A percentile compares a stretch with the other conserved stretches of the same genome.
These are phyloP conservation scores for Aureobasidium sp. DNA, from an alignment of 2,329 filamentous ascomycete genomes.

Conservation along the genomic window DNA sequence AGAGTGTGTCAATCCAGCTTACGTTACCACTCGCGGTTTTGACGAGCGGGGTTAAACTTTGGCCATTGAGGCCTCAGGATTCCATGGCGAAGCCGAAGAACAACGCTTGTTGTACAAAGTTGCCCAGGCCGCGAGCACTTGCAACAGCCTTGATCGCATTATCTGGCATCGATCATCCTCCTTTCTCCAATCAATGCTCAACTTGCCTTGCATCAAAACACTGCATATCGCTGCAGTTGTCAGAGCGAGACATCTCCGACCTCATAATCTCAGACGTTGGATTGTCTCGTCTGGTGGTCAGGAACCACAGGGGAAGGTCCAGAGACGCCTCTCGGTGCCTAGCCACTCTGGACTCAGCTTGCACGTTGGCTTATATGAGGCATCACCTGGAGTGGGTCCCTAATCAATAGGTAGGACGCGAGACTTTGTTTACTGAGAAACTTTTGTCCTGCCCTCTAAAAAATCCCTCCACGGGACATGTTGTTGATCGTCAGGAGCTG, in stretches of 20 bases:
- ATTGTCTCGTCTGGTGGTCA: conserved; percentile 6
- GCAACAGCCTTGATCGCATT: neutral
- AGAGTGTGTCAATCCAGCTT: neutral
- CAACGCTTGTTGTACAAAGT: neutral
- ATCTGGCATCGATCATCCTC: neutral
- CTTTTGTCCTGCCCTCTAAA: neutral
- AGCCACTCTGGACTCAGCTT: neutral
- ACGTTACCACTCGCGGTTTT: neutral
- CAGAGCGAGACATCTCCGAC: neutral
- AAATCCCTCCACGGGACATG: neutral
- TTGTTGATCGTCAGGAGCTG: conserved; percentile 7
- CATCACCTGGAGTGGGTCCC: neutral
- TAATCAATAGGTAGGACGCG: neutral
- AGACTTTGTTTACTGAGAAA: neutral
- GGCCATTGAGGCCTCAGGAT: neutral
- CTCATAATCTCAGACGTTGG: neutral
- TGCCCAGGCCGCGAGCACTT: neutral
- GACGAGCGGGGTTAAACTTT: conserved; percentile 8
- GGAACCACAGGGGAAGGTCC: conserved; percentile 1
- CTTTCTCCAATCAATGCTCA: neutral
- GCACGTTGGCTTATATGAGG: neutral
- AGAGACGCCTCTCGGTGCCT: neutral
- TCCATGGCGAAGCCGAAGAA: conserved; percentile 5
- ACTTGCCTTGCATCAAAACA: neutral
- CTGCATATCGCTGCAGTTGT: neutral